Conservation (phyloP, 805 yeast species). For the Myxozyma lipomycoides region DNA sequence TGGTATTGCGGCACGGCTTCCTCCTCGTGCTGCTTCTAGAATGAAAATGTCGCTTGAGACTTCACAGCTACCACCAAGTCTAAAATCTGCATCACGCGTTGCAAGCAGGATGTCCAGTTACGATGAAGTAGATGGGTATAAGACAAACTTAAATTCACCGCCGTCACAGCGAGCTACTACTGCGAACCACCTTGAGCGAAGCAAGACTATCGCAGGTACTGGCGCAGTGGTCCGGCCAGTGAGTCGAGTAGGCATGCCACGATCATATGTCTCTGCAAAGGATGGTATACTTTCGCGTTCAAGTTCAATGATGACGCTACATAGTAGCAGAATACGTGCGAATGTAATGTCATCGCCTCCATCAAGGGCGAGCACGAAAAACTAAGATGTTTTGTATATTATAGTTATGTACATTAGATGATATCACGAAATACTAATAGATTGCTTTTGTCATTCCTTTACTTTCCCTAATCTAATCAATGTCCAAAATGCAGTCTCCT, state of each 20-base stretch:
- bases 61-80: slow-evolving; percentile 11
- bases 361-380: too few relatives aligned
- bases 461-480: slow-evolving; percentile 6
- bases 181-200: neutral
- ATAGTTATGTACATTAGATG: too few relatives aligned
- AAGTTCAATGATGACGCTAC: too few relatives aligned
- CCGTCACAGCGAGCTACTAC: neutral
- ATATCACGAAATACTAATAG: too few relatives aligned
- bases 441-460: neutral
- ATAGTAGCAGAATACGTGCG: too few relatives aligned
- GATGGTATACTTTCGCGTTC: too few relatives aligned
- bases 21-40: slow-evolving; percentile 23
- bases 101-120: slow-evolving; percentile 1
- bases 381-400: too few relatives aligned
- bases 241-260: neutral
- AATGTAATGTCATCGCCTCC: neutral
- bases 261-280: neutral
- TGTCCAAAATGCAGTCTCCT: slow-evolving; percentile 6
- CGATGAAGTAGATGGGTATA: neutral
- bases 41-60: slow-evolving; percentile 21
- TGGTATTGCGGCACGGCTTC: slow-evolving; percentile 12
- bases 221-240: neutral
- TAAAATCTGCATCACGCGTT: slow-evolving; percentile 21
- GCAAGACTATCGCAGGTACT: neutral
- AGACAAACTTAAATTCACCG: neutral